These are phyloP conservation scores for Talaromyces sp. DNA, from an alignment of 2,329 filamentous ascomycete species.

Conservation along the genomic window DNA sequence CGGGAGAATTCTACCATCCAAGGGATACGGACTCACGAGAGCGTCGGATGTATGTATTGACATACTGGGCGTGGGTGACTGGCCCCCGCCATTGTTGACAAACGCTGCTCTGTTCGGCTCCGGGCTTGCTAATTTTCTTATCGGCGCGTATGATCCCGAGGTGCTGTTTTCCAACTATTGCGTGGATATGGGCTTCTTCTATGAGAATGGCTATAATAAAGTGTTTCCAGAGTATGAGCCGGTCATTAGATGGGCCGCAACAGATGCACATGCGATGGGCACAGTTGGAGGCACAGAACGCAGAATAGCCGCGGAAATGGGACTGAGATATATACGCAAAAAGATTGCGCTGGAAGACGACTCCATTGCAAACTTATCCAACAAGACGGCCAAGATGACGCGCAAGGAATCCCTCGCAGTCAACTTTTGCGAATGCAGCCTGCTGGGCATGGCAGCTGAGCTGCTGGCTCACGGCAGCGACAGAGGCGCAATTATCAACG, in stretches of 20 bases:
- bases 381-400: conserved; percentile 15
- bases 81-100: conserved; percentile 16
- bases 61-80: conserved; percentile 9
- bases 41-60: conserved; percentile 12
- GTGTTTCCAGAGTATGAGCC: conserved; percentile 18
- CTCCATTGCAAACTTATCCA: conserved; percentile 12
- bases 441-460: conserved; percentile 41
- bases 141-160: conserved; percentile 18
- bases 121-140: conserved; percentile 17
- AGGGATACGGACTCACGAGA: conserved; percentile 13
- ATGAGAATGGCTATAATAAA: conserved; percentile 22
- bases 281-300: conserved; percentile 16
- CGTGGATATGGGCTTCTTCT: conserved; percentile 21
- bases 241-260: conserved; percentile 11
- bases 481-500: conserved; percentile 17
- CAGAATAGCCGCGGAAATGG: conserved; percentile 12
- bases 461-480: conserved; percentile 19
- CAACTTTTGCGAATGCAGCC: conserved; percentile 30
- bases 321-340: conserved; percentile 17
- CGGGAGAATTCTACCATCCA: conserved; percentile 13
- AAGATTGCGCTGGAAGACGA: conserved; percentile 19
- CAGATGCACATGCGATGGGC: conserved; percentile 7
- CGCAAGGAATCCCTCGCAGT: conserved; percentile 17
- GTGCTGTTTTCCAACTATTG: conserved; percentile 22
- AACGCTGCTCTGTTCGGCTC: conserved; percentile 19